Conservation (phyloP, 2,329 filamentous ascomycete genomes). For the Arthrobotrys megalospora region DNA sequence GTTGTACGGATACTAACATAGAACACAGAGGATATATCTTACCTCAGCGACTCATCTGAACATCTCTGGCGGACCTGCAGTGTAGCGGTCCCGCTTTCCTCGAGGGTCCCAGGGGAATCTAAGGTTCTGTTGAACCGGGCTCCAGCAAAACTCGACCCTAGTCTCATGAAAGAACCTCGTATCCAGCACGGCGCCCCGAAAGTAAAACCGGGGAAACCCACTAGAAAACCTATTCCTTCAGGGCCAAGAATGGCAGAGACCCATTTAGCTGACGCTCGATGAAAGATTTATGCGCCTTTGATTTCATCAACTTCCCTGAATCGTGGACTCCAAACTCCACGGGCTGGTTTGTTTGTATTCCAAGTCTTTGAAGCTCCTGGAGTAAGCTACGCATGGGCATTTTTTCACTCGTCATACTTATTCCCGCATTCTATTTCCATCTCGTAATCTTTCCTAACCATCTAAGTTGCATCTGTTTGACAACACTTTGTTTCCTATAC, state of each 20-base stretch:
- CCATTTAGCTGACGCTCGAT: slow-evolving; percentile 9
- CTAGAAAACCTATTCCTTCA: slow-evolving; percentile 57
- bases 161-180: slow-evolving; percentile 91
- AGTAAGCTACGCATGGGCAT: neutral
- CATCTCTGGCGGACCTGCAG: slow-evolving; percentile 82
- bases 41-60: slow-evolving; percentile 80
- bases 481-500: neutral
- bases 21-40: slow-evolving; percentile 69
- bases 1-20: slow-evolving; percentile 63
- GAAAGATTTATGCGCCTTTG: neutral
- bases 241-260: slow-evolving; percentile 68
- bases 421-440: neutral
- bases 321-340: neutral
- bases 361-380: neutral
- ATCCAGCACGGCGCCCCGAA: slow-evolving; percentile 89
- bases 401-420: neutral
- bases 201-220: slow-evolving; percentile 68
- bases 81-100: slow-evolving; percentile 69
- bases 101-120: slow-evolving; percentile 70
- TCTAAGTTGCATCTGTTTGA: slow-evolving; percentile 5
- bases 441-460: neutral
- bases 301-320: too few relatives aligned
- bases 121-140: slow-evolving; percentile 71
- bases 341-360: neutral
- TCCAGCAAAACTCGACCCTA: slow-evolving; percentile 86